Conservation (phyloP, 2,329 filamentous ascomycete genomes). For the Fusarium sp. region DNA sequence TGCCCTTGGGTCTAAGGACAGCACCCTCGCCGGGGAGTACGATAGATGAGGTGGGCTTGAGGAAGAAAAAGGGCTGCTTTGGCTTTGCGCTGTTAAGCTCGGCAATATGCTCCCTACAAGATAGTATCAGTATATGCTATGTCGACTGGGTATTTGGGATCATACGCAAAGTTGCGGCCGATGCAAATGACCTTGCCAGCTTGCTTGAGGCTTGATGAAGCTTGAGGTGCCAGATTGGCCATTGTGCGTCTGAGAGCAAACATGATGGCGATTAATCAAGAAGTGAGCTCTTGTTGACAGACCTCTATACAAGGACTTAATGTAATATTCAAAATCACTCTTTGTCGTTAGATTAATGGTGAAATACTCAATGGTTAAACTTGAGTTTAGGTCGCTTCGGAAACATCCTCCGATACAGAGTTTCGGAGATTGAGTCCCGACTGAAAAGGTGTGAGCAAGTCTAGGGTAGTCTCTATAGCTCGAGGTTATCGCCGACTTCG, state of each 20-base stretch:
- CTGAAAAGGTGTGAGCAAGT: conserved; percentile 11
- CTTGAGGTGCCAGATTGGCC: conserved; percentile 57
- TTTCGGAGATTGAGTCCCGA: conserved; percentile 44
- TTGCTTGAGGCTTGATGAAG: conserved; percentile 60
- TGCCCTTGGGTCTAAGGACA: conserved; percentile 83
- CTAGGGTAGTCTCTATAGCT: conserved; percentile 8
- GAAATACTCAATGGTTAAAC: conserved; percentile 9
- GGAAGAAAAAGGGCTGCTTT: conserved; percentile 98
- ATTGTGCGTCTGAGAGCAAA: conserved; percentile 54
- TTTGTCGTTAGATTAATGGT: conserved; percentile 1
- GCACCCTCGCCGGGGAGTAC: conserved; percentile 82
- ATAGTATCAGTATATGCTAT: conserved; percentile 24
- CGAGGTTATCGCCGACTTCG: conserved; percentile 20
- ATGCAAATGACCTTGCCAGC: conserved; percentile 89
- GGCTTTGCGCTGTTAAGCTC: conserved; percentile 90
- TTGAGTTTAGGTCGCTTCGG: conserved; percentile 36
- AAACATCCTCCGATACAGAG: conserved; percentile 41
- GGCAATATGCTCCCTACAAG: conserved; percentile 83
- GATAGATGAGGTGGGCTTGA: conserved; percentile 92
- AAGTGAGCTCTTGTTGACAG: not conserved
- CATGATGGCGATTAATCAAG: conserved; percentile 46
- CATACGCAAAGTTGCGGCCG: conserved; percentile 94
- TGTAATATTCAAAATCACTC: not conserved
- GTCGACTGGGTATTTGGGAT: conserved; percentile 3
- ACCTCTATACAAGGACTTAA: not conserved